Evolutionary conservation across 1,284 basidiomycete genomes (phyloP), one percentile per base, ranked within the genome.

Genomic region (Pyrrhoderma noxium): DNA sequence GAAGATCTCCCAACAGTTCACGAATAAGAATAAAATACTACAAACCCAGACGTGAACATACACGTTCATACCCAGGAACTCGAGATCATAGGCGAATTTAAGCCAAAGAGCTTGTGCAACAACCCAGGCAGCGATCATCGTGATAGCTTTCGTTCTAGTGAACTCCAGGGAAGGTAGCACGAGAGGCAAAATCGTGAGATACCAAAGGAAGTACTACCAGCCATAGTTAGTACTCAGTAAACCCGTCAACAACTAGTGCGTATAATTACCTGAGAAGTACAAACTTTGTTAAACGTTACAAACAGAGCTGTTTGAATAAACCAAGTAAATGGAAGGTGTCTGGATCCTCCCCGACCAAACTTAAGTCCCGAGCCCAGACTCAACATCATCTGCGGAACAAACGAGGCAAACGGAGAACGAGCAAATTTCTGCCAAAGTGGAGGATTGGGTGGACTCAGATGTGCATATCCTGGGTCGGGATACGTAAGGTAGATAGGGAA

Each of bases 231-330:
- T 27, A 34, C 37, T 54, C 41, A 47, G 36, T 25, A 42, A n/a
- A 18, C 34, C 39, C 27, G 44, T 25, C n/a, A 39, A 49, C 16
- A 22, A 56, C 45, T 36, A n/a, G n/a, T n/a, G n/a, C n/a, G n/a
- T n/a, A n/a, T 19, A 69, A 80, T 54, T 58, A 89, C 90, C 75
- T 95, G 92, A 1, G 92, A 95, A 0, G 96, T 99, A 75, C 93
- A 96, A 40, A 99, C 96, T 70, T 97, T 96, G 68, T 99, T 99
- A 74, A 97, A 94, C 1, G 90, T 73, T 13, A 98, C 93, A 62
- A 99, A 99, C 0, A 80, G 71, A 43, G 81, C 76, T 0, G 96
- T 99, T 67, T 98, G 94, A 18, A 93, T 76, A 61, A 96, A 92
- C 86, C 89, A 94, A 2, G 89, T 77, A 57, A 93, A 85, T 3